Evolutionary conservation across 1,139 yeast species (phyloP).

Genomic region (Yamadazyma triangularis): DNA sequence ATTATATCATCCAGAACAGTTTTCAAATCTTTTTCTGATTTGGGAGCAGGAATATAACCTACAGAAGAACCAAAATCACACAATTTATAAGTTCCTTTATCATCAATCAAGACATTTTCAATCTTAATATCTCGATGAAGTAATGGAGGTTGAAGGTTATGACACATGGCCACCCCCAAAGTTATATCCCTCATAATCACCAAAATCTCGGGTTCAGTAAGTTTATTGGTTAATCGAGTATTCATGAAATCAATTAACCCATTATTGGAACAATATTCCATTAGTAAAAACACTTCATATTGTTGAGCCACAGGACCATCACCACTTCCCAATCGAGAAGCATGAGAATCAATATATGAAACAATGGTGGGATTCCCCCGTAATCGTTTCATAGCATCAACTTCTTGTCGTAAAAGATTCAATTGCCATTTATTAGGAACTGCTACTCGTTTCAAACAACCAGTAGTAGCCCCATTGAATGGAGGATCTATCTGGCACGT

Average conservation of each 20-base stretch:
- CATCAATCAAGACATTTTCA: slow-evolving; percentile 85
- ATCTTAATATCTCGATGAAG: slow-evolving; percentile 89
- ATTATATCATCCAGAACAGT: slow-evolving; percentile 75
- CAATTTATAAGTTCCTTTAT: slow-evolving; percentile 67
- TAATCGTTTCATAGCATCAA: slow-evolving; percentile 78
- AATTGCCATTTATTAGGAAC: slow-evolving; percentile 72
- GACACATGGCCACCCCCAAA: slow-evolving; percentile 84
- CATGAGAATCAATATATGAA: slow-evolving; percentile 90
- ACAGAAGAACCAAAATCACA: slow-evolving; percentile 92
- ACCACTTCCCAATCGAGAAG: slow-evolving; percentile 50
- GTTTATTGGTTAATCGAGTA: slow-evolving; percentile 74
- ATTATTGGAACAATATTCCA: slow-evolving; percentile 88
- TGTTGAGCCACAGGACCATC: slow-evolving; percentile 32
- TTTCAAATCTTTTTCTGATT: slow-evolving; percentile 60
- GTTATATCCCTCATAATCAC: slow-evolving; percentile 80
- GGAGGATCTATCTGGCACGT: slow-evolving; percentile 55
- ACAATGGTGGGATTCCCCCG: slow-evolving; percentile 78
- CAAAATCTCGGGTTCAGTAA: slow-evolving; percentile 78
- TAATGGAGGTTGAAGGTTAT: slow-evolving; percentile 72
- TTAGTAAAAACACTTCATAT: slow-evolving; percentile 84
- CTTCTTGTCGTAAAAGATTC: slow-evolving; percentile 68
- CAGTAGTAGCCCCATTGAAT: slow-evolving; percentile 42
- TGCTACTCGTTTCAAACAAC: slow-evolving; percentile 70
- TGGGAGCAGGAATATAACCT: slow-evolving; percentile 62
- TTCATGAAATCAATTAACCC: slow-evolving; percentile 95